phyloP scores from a whole-genome alignment of 1,139 yeast genomes.

The Yamadazyma triangularis region DNA sequence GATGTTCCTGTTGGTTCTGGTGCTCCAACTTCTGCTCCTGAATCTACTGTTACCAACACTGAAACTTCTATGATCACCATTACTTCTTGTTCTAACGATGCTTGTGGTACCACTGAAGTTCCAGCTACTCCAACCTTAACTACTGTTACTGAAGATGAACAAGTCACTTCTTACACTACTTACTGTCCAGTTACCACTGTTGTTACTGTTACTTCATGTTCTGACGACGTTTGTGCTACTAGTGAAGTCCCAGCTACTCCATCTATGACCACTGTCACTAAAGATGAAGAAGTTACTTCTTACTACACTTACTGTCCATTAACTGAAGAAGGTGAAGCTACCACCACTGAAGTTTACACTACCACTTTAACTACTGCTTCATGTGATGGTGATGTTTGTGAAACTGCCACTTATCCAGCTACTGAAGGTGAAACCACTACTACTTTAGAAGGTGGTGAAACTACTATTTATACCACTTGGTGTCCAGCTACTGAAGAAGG shows the following conservation, averaged over 20 bases:
- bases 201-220: conserved; percentile 14
- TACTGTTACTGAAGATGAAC: conserved; percentile 19
- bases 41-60: conserved; percentile 10
- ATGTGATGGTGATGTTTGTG: conserved; percentile 29
- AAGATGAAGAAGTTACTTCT: conserved; percentile 37
- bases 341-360: conserved; percentile 24
- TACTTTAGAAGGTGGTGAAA: conserved; percentile 11
- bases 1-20: conserved; percentile 4
- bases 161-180: conserved; percentile 24
- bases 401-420: conserved; percentile 31
- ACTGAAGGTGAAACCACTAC: conserved; percentile 13
- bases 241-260: conserved; percentile 18
- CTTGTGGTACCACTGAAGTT: conserved; percentile 25
- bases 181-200: conserved; percentile 12
- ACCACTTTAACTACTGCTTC: conserved; percentile 51
- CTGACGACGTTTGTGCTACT: conserved; percentile 13
- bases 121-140: conserved; percentile 20
- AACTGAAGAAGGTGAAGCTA: conserved; percentile 14
- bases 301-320: conserved; percentile 50
- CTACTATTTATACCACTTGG: conserved; percentile 25
- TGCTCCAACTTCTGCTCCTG: conserved; percentile 6
- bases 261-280: conserved; percentile 37
- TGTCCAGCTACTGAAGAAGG: conserved; percentile 17
- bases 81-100: conserved; percentile 41
- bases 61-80: conserved; percentile 28